Base-by-base conservation (phyloP, 805 yeast species). In the Candida wancherniae region DNA sequence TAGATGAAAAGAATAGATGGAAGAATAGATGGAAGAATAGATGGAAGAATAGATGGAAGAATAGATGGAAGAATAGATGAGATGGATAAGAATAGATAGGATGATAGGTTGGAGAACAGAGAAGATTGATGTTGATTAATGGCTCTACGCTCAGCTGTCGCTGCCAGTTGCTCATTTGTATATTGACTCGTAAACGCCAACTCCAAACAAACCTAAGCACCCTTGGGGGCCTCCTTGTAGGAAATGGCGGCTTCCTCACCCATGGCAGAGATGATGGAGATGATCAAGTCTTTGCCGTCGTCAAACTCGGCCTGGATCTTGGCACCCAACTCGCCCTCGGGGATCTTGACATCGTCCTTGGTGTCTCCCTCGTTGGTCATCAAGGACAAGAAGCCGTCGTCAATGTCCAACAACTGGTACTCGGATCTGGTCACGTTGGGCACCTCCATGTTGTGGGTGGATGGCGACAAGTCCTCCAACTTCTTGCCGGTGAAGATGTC, bases 401-500 rank as follows among this genome's bases (percentile, higher is more conserved):
- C 98, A 60, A 92, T 87, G 76, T 92, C 95, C 71, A 90, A 84
- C 68, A 83, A 84, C 77, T 85, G 95, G 83, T 48, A 92, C 79
- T 92, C 98, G 55, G 81, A 77, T 81, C 98, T 94, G 62, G 69
- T 62, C 58, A 92, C 98, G 67, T 86, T 80, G 72, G 98, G 98
- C 65, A 90, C 97, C 73, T 90, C 97, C 97, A 92, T 88, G 77
- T 92, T 92, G 80, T 92, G 98, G 75, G 98, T 92, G 48, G 98
- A 92, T 73, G 98, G 98, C 54, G 98, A 92, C 69, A 92, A 84
- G 75, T 92, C 98, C 81, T 92, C 98, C 71, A 88, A 81, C 79
- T 92, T 92, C 88, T 92, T 92, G 71, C 85, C 84, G 59, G 98
- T 92, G 90, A 92, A 92, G 69, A 92, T 90, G 70, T 92, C 98